A percentile compares a stretch with the other conserved stretches of the same genome.
Conservation (phyloP, 1,284 basidiomycete species). For the Jaminaea rosea region DNA sequence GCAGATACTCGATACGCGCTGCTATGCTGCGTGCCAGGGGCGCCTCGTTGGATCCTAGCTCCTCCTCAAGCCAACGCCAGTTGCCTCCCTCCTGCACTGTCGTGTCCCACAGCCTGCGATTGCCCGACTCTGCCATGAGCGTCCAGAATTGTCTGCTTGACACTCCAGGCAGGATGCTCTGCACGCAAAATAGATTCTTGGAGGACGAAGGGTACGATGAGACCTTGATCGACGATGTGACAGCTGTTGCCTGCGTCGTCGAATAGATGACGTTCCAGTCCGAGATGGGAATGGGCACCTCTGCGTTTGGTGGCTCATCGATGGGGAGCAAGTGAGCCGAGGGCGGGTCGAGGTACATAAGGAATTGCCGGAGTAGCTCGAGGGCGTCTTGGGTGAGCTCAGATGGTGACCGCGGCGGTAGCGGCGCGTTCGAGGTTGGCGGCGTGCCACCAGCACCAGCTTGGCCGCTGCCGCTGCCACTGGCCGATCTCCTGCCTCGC, state of each 20-base stretch:
- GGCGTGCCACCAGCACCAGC: too few relatives aligned
- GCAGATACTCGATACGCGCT: constrained; percentile 22
- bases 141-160: constrained; percentile 33
- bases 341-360: constrained; percentile 18
- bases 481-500: too few relatives aligned
- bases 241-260: constrained; percentile 5
- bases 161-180: constrained; percentile 23
- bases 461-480: too few relatives aligned
- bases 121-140: constrained; percentile 33
- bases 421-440: too few relatives aligned
- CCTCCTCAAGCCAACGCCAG: constrained; percentile 18
- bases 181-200: constrained; percentile 29
- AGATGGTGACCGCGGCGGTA: neutral
- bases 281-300: constrained; percentile 19
- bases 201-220: constrained; percentile 24
- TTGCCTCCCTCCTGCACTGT: constrained; percentile 21
- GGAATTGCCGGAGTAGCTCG: constrained; percentile 17
- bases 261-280: constrained; percentile 27
- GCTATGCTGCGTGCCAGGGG: constrained; percentile 10
- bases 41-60: neutral
- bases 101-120: constrained; percentile 31
- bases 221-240: constrained; percentile 25
- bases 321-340: constrained; percentile 14
- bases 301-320: constrained; percentile 3
- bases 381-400: constrained; percentile 17